Percentiles rank a stretch among this genome's conserved stretches.
Evolutionary conservation across 805 yeast species (phyloP).

Genomic region (Geotrichum ghanense): DNA sequence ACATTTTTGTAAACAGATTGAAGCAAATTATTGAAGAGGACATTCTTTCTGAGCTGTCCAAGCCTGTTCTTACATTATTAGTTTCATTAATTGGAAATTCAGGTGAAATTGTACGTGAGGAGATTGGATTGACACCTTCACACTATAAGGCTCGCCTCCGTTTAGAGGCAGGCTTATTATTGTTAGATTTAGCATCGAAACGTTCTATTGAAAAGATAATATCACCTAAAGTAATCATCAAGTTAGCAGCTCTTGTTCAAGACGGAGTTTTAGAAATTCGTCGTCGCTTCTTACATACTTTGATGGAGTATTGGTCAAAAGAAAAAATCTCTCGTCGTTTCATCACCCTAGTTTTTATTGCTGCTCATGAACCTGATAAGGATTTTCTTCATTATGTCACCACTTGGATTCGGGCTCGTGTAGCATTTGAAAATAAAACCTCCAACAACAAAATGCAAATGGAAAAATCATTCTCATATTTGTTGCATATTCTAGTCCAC

Average conservation of each 20-base stretch:
- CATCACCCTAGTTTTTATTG: constrained; percentile 55
- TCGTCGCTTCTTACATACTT: constrained; percentile 32
- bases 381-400: constrained; percentile 38
- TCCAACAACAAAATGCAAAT: neutral
- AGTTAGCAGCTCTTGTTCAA: constrained; percentile 47
- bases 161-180: constrained; percentile 51
- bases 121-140: constrained; percentile 40
- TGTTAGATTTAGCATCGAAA: constrained; percentile 52
- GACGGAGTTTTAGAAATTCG: constrained; percentile 57
- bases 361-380: constrained; percentile 63
- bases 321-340: constrained; percentile 53
- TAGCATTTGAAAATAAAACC: constrained; percentile 1
- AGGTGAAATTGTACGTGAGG: constrained; percentile 59
- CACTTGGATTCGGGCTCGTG: constrained; percentile 64
- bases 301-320: constrained; percentile 41
- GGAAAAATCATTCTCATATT: constrained; percentile 56
- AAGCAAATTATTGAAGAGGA: constrained; percentile 28
- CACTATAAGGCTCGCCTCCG: constrained; percentile 50
- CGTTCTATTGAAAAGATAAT: constrained; percentile 43
- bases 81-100: constrained; percentile 58
- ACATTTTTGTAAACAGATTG: constrained; percentile 50
- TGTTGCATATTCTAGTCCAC: constrained; percentile 63
- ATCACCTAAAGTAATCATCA: constrained; percentile 38
- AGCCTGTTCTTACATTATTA: constrained; percentile 57
- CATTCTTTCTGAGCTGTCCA: constrained; percentile 35